Conservation (phyloP, 495 filamentous ascomycete genomes). For the Aspergillus sclerotioniger region DNA sequence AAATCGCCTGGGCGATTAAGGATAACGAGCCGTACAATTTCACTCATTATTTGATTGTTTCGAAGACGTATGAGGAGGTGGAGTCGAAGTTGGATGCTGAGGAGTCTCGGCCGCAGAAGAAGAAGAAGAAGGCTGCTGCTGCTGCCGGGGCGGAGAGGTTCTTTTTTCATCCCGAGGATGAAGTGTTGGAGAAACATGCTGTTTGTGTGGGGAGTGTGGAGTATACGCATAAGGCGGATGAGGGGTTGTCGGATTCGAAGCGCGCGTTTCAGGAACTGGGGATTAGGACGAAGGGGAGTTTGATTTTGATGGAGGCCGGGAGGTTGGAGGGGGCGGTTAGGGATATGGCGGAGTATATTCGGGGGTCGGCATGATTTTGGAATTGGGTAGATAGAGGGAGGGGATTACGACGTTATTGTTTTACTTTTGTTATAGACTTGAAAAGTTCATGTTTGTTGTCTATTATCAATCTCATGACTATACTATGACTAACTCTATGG, state of each 20-base stretch:
- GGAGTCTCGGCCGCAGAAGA: conserved; percentile 68
- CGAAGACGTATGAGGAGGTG: conserved; percentile 86
- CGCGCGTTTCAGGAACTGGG: conserved; percentile 92
- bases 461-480: conserved; percentile 1
- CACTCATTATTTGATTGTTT: conserved; percentile 86
- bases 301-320: conserved; percentile 72
- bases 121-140: conserved; percentile 64
- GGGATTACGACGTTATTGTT: too few relatives aligned
- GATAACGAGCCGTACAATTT: conserved; percentile 93
- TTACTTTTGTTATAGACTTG: too few relatives aligned
- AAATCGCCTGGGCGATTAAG: conserved; percentile 84
- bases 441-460: conserved; percentile 5
- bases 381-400: conserved; percentile 3
- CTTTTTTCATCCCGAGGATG: conserved; percentile 98
- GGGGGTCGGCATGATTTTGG: conserved; percentile 28
- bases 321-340: conserved; percentile 68
- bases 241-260: conserved; percentile 83
- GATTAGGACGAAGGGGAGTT: conserved; percentile 74
- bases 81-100: conserved; percentile 73
- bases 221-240: conserved; percentile 73
- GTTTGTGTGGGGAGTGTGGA: conserved; percentile 62
- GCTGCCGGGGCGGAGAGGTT: conserved; percentile 53
- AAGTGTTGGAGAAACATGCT: conserved; percentile 76
- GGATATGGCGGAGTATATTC: conserved; percentile 69
- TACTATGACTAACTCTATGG: conserved; percentile 8